A percentile compares a stretch with the other conserved stretches of the same genome.
These are phyloP conservation scores for Basipetospora chlamydospora DNA, from an alignment of 2,329 filamentous ascomycete genomes.

Conservation along the genomic window DNA sequence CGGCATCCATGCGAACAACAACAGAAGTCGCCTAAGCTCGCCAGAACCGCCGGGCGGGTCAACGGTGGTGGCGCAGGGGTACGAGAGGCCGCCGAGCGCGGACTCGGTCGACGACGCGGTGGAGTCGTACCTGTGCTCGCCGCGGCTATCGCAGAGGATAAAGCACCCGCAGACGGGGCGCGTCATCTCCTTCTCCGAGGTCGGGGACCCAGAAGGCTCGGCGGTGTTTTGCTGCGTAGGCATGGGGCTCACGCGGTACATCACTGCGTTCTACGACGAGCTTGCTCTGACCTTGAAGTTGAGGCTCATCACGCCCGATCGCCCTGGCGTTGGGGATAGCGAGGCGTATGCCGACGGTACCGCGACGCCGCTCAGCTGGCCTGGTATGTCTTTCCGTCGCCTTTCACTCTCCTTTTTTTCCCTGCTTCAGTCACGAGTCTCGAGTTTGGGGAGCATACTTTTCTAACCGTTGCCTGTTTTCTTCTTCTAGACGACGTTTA, in stretches of 20 bases:
- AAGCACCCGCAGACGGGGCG: slow-evolving; percentile 73
- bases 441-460: too few species aligned
- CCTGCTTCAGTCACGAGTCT: too few species aligned
- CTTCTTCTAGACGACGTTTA: slow-evolving; percentile 58
- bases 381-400: slow-evolving; percentile 44
- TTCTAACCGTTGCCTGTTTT: neutral
- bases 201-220: slow-evolving; percentile 80
- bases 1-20: slow-evolving; percentile 3
- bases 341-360: slow-evolving; percentile 70
- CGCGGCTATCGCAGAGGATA: slow-evolving; percentile 77
- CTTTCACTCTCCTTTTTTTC: neutral
- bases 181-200: slow-evolving; percentile 88
- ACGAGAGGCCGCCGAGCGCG: slow-evolving; percentile 61
- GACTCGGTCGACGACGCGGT: slow-evolving; percentile 87
- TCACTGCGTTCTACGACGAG: slow-evolving; percentile 96
- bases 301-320: slow-evolving; percentile 82
- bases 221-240: slow-evolving; percentile 94
- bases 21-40: slow-evolving; percentile 5
- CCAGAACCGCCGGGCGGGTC: slow-evolving; percentile 10
- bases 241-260: slow-evolving; percentile 91
- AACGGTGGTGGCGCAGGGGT: slow-evolving; percentile 31
- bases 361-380: slow-evolving; percentile 83
- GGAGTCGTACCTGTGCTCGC: slow-evolving; percentile 67
- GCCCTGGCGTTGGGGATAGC: slow-evolving; percentile 86
- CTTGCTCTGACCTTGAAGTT: slow-evolving; percentile 77